Conservation (phyloP, 768 basidiomycete species). For the Suillus subluteus region DNA sequence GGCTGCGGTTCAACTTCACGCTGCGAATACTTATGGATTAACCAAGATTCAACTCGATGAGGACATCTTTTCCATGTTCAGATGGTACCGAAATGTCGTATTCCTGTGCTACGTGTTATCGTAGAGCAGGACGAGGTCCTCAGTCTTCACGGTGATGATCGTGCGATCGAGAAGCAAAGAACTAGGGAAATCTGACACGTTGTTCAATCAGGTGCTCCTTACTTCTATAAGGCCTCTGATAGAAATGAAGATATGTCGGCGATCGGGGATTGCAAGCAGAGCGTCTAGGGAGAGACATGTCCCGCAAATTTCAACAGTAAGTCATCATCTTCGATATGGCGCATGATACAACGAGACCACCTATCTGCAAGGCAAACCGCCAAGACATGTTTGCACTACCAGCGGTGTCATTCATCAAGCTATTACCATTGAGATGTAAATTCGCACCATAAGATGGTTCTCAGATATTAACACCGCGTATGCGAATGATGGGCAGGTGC, state of each 20-base stretch:
- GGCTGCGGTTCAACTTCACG: neutral
- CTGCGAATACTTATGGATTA: neutral
- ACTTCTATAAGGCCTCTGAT: neutral
- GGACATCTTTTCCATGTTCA: neutral
- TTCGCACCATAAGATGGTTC: constrained; percentile 64
- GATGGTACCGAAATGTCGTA: neutral
- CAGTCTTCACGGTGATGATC: neutral
- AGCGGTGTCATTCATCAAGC: constrained; percentile 10
- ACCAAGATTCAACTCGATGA: neutral
- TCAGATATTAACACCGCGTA: constrained; percentile 63
- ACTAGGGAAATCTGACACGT: neutral
- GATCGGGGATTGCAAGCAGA: neutral
- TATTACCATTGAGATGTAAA: neutral
- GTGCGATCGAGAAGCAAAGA: neutral
- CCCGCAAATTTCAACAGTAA: constrained; percentile 40
- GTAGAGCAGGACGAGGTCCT: neutral
- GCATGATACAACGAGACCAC: constrained; percentile 54
- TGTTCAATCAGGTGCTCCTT: neutral
- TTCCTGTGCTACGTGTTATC: neutral
- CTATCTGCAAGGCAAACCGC: constrained; percentile 64
- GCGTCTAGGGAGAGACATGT: constrained; percentile 10
- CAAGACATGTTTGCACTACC: constrained; percentile 80
- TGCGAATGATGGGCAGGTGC: constrained; percentile 76
- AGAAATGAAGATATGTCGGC: neutral
- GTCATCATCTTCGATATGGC: constrained; percentile 49